These are phyloP conservation scores for Globisporangium abappressorium DNA, from an alignment of 352 stramenopile species.

Conservation along the genomic window DNA sequence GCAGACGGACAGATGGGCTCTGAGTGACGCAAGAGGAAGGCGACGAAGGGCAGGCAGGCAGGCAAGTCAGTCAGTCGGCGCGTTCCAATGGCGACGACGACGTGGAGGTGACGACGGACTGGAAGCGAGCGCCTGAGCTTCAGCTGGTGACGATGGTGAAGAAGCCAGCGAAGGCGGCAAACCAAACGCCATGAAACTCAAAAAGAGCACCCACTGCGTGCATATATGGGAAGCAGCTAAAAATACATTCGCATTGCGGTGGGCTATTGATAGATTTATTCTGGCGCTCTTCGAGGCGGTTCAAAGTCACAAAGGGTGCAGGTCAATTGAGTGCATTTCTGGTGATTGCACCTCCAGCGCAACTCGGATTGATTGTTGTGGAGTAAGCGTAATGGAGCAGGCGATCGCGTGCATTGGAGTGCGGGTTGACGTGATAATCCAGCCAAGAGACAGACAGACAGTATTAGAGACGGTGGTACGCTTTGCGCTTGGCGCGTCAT, in stretches of 20 bases:
- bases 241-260: neutral
- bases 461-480: neutral
- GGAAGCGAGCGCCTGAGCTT: no score
- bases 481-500: conserved; percentile 1
- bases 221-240: neutral
- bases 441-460: neutral
- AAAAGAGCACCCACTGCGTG: neutral
- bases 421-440: neutral
- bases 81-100: neutral
- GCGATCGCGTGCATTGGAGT: no score
- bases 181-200: conserved; percentile 2
- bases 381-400: no score
- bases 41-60: neutral
- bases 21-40: neutral
- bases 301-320: neutral
- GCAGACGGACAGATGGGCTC: neutral
- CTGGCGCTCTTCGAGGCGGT: conserved; percentile 1
- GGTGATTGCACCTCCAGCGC: no score
- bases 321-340: no score
- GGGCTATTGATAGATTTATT: neutral
- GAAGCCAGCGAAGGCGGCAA: no score
- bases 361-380: no score
- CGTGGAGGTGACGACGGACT: neutral
- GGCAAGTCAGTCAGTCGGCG: neutral
- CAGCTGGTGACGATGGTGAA: neutral